Evolutionary conservation across 768 basidiomycete species (phyloP).

Genomic region (Boletellus ananas): DNA sequence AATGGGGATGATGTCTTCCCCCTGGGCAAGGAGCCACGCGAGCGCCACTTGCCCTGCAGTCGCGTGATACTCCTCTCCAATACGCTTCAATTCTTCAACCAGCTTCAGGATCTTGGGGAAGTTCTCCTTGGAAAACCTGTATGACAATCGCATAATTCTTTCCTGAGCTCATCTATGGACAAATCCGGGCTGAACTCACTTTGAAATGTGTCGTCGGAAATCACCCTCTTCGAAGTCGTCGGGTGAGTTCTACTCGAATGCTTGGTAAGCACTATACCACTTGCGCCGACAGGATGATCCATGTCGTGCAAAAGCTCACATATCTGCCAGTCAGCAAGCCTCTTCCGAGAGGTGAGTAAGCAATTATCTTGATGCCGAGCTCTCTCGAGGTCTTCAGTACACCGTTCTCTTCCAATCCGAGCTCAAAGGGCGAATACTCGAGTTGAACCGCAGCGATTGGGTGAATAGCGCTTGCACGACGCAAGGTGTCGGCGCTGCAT

Average conservation of each 20-base stretch:
- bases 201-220: slow-evolving; percentile 19
- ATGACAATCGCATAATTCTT: not conserved
- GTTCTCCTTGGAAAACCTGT: slow-evolving; percentile 38
- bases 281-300: too few species aligned
- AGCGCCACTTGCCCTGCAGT: slow-evolving; percentile 39
- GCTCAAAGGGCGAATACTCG: slow-evolving; percentile 49
- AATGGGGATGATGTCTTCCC: slow-evolving; percentile 37
- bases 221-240: too few species aligned
- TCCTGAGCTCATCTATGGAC: not conserved
- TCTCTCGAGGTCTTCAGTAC: slow-evolving; percentile 45
- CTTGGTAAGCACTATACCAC: not conserved
- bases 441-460: slow-evolving; percentile 49
- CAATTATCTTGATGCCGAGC: slow-evolving; percentile 46
- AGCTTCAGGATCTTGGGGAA: slow-evolving; percentile 43
- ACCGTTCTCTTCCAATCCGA: slow-evolving; percentile 45
- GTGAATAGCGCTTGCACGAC: slow-evolving; percentile 48
- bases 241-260: slow-evolving; percentile 25
- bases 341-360: slow-evolving; percentile 51
- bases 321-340: slow-evolving; percentile 48
- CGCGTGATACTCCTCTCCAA: slow-evolving; percentile 34
- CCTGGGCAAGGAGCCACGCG: slow-evolving; percentile 40
- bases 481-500: slow-evolving; percentile 42
- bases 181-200: slow-evolving; percentile 18
- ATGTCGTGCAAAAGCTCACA: slow-evolving; percentile 20
- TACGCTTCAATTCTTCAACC: slow-evolving; percentile 29